Conservation (phyloP, 129 eudicot species). For the Arctium lappa region DNA sequence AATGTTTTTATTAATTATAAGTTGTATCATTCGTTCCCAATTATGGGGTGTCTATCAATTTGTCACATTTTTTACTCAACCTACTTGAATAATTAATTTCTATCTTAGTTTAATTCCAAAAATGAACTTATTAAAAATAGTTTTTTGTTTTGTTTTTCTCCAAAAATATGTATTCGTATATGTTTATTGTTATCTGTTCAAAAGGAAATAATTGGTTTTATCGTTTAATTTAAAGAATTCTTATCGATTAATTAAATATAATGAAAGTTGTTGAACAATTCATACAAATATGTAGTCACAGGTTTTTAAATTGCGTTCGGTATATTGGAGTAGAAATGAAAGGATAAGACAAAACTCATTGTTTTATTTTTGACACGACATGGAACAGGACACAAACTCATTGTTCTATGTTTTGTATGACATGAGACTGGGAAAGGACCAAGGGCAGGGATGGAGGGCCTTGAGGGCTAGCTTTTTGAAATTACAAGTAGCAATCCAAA, state of each 20-base stretch:
- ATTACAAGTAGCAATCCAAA: too few species aligned
- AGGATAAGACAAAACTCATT: not conserved
- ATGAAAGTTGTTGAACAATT: not conserved
- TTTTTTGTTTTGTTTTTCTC: not conserved
- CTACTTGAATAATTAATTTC: not conserved
- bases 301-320: not conserved
- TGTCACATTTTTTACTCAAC: slow-evolving; percentile 10
- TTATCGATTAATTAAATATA: not conserved
- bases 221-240: not conserved
- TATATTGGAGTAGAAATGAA: not conserved
- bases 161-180: not conserved
- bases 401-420: not conserved
- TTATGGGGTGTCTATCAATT: slow-evolving; percentile 3
- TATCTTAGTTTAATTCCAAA: not conserved
- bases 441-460: not conserved
- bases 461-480: too few species aligned
- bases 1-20: not conserved
- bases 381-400: not conserved
- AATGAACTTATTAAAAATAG: not conserved
- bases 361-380: not conserved
- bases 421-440: not conserved
- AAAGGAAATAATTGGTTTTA: not conserved
- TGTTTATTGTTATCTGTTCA: not conserved
- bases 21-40: slow-evolving; percentile 26
- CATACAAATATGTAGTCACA: not conserved